Conservation (phyloP, 2,329 filamentous ascomycete genomes). For the Monilinia laxa region DNA sequence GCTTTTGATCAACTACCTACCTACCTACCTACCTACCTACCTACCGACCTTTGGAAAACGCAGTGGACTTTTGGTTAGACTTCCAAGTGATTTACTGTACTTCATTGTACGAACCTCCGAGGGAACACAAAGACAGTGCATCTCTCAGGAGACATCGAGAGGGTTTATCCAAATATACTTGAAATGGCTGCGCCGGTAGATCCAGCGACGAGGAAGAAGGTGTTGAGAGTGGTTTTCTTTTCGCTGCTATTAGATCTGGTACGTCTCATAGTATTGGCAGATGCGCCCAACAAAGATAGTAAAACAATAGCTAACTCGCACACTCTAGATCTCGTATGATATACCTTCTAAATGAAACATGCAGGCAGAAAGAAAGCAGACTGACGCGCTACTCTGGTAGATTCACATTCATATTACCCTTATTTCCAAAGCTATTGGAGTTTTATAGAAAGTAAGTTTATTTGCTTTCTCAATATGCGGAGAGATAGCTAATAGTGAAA, state of each 20-base stretch:
- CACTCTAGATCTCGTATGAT: conserved; percentile 24
- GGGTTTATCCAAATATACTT: neutral
- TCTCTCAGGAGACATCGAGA: neutral
- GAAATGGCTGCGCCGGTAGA: conserved; percentile 46
- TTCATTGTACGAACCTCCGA: neutral
- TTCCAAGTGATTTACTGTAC: neutral
- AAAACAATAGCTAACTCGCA: conserved; percentile 16
- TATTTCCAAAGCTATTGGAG: conserved; percentile 92
- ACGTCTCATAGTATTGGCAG: conserved; percentile 40
- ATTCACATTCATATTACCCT: conserved; percentile 95
- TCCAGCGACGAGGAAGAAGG: conserved; percentile 66
- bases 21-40: no score
- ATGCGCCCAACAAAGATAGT: neutral
- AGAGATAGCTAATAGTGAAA: conserved; percentile 52
- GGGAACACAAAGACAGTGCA: neutral
- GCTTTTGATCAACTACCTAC: neutral
- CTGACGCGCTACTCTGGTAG: conserved; percentile 25
- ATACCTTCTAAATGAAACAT: neutral
- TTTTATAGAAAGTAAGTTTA: conserved; percentile 81
- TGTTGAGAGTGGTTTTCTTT: conserved; percentile 83
- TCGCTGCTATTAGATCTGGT: conserved; percentile 90
- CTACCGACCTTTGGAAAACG: no score
- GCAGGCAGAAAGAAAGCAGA: neutral
- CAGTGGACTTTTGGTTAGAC: neutral
- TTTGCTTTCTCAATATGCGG: conserved; percentile 75